Evolutionary conservation across 345 rosid genomes (phyloP).

Genomic region (Stellera chamaejasme): DNA sequence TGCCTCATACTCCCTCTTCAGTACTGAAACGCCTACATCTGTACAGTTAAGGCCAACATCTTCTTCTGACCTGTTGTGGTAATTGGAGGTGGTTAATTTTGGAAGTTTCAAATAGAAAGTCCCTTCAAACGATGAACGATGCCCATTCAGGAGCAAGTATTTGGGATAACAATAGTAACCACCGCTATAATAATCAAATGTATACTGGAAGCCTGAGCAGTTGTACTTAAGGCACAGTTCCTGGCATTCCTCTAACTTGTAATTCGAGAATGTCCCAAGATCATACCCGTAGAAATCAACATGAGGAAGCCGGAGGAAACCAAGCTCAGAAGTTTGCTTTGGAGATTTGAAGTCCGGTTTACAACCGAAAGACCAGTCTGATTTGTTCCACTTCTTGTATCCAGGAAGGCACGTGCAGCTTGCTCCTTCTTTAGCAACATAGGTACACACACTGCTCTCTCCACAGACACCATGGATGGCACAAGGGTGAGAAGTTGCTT

Average conservation of each 20-base stretch:
- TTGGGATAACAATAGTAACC: conserved; percentile 16
- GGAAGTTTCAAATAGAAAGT: conserved; percentile 20
- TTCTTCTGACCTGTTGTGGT: background rate
- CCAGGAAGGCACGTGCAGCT: conserved; percentile 28
- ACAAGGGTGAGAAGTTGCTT: conserved; percentile 14
- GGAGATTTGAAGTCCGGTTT: conserved; percentile 12
- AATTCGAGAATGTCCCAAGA: background rate
- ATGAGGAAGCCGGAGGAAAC: conserved; percentile 12
- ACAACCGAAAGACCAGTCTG: conserved; percentile 26
- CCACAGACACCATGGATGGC: conserved; percentile 26
- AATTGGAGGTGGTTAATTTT: background rate
- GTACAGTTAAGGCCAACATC: conserved; percentile 4
- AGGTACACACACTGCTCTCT: conserved; percentile 22
- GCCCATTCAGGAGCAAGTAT: conserved; percentile 14
- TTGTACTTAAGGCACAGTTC: conserved; percentile 14
- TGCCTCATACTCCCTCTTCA: conserved; percentile 18
- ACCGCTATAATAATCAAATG: conserved; percentile 1
- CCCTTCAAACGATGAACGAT: conserved; percentile 5
- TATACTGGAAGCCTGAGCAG: conserved; percentile 23
- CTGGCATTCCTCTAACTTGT: conserved; percentile 13
- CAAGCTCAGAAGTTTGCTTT: conserved; percentile 5
- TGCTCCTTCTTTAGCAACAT: conserved; percentile 5
- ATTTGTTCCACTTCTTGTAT: conserved; percentile 11
- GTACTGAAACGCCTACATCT: background rate
- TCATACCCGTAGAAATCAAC: conserved; percentile 30